Evolutionary conservation across 345 rosid species (phyloP).

Genomic region (Bretschneidera sinensis): DNA sequence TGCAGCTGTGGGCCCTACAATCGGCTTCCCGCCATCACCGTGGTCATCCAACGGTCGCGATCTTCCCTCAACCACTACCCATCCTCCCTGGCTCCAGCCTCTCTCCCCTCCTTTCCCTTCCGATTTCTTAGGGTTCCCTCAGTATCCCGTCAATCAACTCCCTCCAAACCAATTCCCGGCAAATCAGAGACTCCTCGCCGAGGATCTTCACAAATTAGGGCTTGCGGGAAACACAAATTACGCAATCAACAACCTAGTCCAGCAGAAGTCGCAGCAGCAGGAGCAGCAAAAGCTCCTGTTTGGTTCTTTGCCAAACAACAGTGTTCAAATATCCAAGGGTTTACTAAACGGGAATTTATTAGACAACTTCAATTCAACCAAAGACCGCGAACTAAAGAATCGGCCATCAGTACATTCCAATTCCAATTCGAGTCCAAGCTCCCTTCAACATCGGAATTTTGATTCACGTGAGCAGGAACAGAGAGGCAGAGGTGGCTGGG

Average conservation of each 20-base stretch:
- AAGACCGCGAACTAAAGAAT: slow-evolving; percentile 28
- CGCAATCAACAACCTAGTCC: slow-evolving; percentile 30
- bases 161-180: slow-evolving; percentile 28
- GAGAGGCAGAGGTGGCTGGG: slow-evolving; percentile 34
- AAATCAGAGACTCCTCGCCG: slow-evolving; percentile 26
- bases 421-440: slow-evolving; percentile 19
- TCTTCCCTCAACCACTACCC: slow-evolving; percentile 21
- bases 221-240: slow-evolving; percentile 25
- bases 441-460: slow-evolving; percentile 25
- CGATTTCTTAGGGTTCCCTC: slow-evolving; percentile 49
- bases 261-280: slow-evolving; percentile 31
- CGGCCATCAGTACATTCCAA: slow-evolving; percentile 25
- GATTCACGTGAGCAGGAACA: slow-evolving; percentile 28
- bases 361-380: slow-evolving; percentile 24
- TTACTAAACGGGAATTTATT: slow-evolving; percentile 23
- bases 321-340: slow-evolving; percentile 29
- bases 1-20: slow-evolving; percentile 67
- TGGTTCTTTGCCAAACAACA: slow-evolving; percentile 53
- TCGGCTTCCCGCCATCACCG: slow-evolving; percentile 29
- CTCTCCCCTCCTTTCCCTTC: slow-evolving; percentile 37
- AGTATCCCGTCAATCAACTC: slow-evolving; percentile 26
- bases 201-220: slow-evolving; percentile 54
- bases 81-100: slow-evolving; percentile 35
- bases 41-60: slow-evolving; percentile 44
- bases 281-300: slow-evolving; percentile 43